Conservation (phyloP, 371 early-diverging fungal species). For the Rhizopus sp. region DNA sequence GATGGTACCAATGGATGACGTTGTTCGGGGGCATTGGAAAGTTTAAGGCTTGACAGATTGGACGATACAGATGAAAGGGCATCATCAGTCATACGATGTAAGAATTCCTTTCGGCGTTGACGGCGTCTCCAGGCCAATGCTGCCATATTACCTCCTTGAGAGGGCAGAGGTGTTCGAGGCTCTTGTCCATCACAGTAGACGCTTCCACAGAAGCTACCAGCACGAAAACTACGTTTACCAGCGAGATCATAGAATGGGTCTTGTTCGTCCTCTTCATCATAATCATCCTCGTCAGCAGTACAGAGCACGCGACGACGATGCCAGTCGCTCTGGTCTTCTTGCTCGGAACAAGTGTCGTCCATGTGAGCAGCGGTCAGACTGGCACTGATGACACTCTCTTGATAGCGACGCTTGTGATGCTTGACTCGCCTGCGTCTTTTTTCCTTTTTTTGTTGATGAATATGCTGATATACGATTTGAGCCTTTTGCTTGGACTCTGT, state of each 20-base stretch:
- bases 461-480: not conserved
- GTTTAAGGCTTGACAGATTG: not conserved
- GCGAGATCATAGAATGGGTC: conserved; percentile 28
- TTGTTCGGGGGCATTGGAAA: not conserved
- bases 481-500: conserved; percentile 1
- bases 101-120: conserved; percentile 8
- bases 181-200: conserved; percentile 20
- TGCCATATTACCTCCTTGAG: not conserved
- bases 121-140: conserved; percentile 20
- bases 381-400: not conserved
- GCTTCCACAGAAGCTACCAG: conserved; percentile 30
- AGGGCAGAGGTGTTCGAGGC: conserved; percentile 5
- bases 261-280: conserved; percentile 16
- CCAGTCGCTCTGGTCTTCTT: conserved; percentile 18
- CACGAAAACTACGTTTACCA: conserved; percentile 24
- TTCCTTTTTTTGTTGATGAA: conserved; percentile 1
- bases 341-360: not conserved
- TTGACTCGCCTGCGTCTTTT: conserved; percentile 10
- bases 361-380: not conserved
- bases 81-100: not conserved
- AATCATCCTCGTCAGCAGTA: conserved; percentile 4
- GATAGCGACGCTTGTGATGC: conserved; percentile 9
- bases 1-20: not conserved
- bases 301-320: conserved; percentile 7
- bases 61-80: no score